Base-by-base conservation (phyloP, 352 stramenopile species). In the Globisporangium viniferum region DNA sequence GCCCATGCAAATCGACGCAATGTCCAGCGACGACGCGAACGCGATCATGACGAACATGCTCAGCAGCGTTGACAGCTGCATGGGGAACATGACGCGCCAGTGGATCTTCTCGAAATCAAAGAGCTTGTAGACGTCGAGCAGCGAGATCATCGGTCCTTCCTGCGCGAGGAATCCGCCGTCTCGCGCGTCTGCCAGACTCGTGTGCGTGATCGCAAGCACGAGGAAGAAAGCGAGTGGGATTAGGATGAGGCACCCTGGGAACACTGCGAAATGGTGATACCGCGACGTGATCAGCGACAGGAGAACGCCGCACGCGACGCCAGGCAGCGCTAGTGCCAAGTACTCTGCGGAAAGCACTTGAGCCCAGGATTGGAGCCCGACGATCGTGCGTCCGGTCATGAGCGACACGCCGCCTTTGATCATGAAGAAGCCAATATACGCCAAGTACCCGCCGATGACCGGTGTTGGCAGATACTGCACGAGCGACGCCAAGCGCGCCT, bases 341-440 rank as follows among this genome's bases (percentile, higher is more conserved):
- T 75, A 74, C 5, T 88, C 75, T 27, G 72, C 60, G 39, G 88
- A 68, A 7, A 89, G 71, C 2, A 98, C 64, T 48, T 87, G 73
- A 14, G 14, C 53, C 91, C 89, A 97, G 68, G 91, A 89, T 14
- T 61, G 63, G 10, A 89, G 71, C 18, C 76, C 80, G 57, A 88
- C 90, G 62, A 98, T 86, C 57, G 78, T 75, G 36, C 82, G 73
- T 3, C 79, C 86, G 12, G 96, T 97, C 72, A 92, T 96, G 18
- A 98, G 72, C 5, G 87, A 88, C 46, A 98, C 71, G 1, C 94
- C 93, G 6, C 91, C 94, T 71, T 97, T 90, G 36, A 97, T 66
- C 81, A 96, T 98, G 71, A 99, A 99, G 66, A 98, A 98, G 0
- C 97, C 97, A 51, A 98, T 98, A 68, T 95, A 98, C 24, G 95